Conservation (phyloP, 2,329 filamentous ascomycete genomes). For the Neoascochyta sp. region DNA sequence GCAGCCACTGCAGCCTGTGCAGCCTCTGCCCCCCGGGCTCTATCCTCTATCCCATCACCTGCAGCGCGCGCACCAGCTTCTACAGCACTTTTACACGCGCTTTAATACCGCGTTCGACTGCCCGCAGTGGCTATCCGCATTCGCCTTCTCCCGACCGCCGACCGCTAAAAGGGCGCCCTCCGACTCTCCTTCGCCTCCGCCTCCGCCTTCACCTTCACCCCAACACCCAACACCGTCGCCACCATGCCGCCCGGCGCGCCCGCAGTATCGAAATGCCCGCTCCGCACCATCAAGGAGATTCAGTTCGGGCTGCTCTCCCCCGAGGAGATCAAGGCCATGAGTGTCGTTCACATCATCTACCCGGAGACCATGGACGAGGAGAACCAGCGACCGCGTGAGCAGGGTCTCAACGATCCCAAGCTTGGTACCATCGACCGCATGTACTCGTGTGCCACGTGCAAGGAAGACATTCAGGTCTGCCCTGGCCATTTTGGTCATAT, state of each 20-base stretch:
- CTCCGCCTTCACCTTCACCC: too few relatives aligned
- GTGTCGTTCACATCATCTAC: constrained; percentile 91
- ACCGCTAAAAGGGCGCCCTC: constrained; percentile 14
- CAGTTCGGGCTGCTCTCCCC: constrained; percentile 97
- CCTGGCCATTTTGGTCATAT: constrained; percentile 99
- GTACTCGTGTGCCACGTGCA: constrained; percentile 93
- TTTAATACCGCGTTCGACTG: constrained; percentile 22
- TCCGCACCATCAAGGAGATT: constrained; percentile 98
- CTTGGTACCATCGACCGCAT: constrained; percentile 94
- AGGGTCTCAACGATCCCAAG: constrained; percentile 90
- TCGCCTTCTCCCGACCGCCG: constrained; percentile 14
- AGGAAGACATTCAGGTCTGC: constrained; percentile 92
- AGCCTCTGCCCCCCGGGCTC: constrained; percentile 26
- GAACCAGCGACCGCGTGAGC: constrained; percentile 82
- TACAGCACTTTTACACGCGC: constrained; percentile 13
- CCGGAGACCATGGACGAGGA: constrained; percentile 99
- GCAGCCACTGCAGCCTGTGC: too few relatives aligned
- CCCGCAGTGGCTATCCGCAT: constrained; percentile 28
- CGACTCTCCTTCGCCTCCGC: constrained; percentile 6
- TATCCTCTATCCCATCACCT: constrained; percentile 29
- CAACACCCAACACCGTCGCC: constrained; percentile 15
- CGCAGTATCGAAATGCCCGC: constrained; percentile 64
- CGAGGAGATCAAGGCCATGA: constrained; percentile 99
- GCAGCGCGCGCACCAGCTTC: constrained; percentile 27
- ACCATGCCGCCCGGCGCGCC: constrained; percentile 83